Evolutionary conservation across 495 filamentous ascomycete species (phyloP).

Genomic region (Penicillium silybi): DNA sequence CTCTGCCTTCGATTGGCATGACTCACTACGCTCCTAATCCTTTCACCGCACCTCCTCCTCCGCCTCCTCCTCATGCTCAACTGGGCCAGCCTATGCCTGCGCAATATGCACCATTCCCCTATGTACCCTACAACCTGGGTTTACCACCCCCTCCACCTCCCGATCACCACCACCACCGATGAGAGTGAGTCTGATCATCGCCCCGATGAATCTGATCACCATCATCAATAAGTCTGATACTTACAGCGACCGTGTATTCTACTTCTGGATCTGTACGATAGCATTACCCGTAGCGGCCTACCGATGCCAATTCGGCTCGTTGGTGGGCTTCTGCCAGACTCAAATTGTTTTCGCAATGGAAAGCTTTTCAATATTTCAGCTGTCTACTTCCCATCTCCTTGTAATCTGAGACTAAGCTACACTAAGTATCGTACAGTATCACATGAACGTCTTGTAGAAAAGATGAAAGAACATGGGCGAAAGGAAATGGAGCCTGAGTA

Average conservation of each 20-base stretch:
- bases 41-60: slow-evolving; percentile 12
- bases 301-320: not conserved
- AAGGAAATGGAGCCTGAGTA: too few species aligned
- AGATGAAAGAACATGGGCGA: too few species aligned
- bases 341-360: not conserved
- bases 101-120: slow-evolving; percentile 26
- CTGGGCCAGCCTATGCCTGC: slow-evolving; percentile 21
- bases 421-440: not conserved
- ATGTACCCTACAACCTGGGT: slow-evolving; percentile 15
- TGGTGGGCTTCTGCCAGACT: not conserved
- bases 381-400: not conserved
- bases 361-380: not conserved
- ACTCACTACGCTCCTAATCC: slow-evolving; percentile 17
- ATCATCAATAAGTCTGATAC: not conserved
- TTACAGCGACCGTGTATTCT: not conserved
- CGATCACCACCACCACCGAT: slow-evolving; percentile 5
- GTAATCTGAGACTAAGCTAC: not conserved
- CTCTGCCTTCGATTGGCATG: slow-evolving; percentile 18
- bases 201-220: not conserved
- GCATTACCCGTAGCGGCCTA: not conserved
- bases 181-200: not conserved
- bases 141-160: slow-evolving; percentile 1
- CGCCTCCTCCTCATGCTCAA: slow-evolving; percentile 11
- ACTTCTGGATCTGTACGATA: not conserved
- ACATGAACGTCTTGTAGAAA: too few species aligned